Conservation (phyloP, 2,329 filamentous ascomycete species). For the Zopfia rhizophila region DNA sequence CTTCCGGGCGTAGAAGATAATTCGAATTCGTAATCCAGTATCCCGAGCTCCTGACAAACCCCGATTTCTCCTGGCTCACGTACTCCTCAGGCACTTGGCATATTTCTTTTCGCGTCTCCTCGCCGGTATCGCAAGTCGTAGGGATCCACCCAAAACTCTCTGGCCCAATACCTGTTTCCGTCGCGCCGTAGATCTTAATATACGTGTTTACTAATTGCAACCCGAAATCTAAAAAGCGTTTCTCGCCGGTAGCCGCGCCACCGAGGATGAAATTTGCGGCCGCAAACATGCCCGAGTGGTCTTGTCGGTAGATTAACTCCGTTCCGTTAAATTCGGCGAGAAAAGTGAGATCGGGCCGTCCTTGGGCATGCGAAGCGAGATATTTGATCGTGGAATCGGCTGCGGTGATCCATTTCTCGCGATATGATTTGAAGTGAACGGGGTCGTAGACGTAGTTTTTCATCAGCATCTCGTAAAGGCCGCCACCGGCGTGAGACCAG, state of each 20-base stretch:
- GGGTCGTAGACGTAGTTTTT: conserved; percentile 42
- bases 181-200: conserved; percentile 13
- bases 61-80: conserved; percentile 2
- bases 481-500: conserved; percentile 28
- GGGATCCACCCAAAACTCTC: conserved; percentile 35
- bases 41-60: conserved; percentile 7
- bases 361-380: conserved; percentile 34
- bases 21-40: conserved; percentile 20
- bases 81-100: conserved; percentile 9
- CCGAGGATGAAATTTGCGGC: conserved; percentile 44
- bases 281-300: conserved; percentile 41
- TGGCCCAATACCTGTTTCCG: conserved; percentile 31
- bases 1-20: conserved; percentile 30
- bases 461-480: conserved; percentile 41
- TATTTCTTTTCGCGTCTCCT: conserved; percentile 4
- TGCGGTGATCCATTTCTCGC: conserved; percentile 34
- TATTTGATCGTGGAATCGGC: conserved; percentile 39
- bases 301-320: conserved; percentile 13
- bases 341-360: conserved; percentile 36
- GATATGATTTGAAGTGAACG: conserved; percentile 25
- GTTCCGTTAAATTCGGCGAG: conserved; percentile 33
- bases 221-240: conserved; percentile 39
- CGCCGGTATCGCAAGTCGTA: conserved; percentile 12
- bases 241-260: conserved; percentile 37
- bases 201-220: conserved; percentile 29